These are phyloP conservation scores for Beauveria bassiana DNA, from an alignment of 2,329 filamentous ascomycete genomes.

Conservation along the genomic window DNA sequence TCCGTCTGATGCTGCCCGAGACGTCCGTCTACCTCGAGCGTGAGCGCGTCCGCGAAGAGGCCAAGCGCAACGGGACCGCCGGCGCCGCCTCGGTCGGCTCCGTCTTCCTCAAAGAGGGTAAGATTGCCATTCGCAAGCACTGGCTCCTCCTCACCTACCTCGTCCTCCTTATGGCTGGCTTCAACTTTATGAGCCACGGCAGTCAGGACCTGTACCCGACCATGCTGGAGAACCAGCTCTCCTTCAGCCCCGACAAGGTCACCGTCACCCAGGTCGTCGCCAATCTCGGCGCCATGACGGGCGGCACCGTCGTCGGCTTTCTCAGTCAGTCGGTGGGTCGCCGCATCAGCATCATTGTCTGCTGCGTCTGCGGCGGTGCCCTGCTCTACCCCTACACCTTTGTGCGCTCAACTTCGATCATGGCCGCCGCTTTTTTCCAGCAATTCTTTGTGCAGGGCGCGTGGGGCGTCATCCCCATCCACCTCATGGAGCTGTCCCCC, in stretches of 20 bases:
- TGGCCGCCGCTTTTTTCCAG: slow-evolving; percentile 77
- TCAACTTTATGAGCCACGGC: slow-evolving; percentile 87
- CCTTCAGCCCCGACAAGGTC: slow-evolving; percentile 44
- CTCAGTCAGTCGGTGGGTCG: slow-evolving; percentile 62
- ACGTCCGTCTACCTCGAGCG: slow-evolving; percentile 65
- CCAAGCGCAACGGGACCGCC: slow-evolving; percentile 15
- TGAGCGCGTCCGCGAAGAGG: slow-evolving; percentile 49
- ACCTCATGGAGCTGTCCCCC: slow-evolving; percentile 69
- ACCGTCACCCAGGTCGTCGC: slow-evolving; percentile 67
- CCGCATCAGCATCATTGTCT: slow-evolving; percentile 59
- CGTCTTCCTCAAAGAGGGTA: slow-evolving; percentile 67
- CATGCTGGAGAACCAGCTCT: slow-evolving; percentile 49
- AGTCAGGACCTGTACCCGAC: slow-evolving; percentile 57
- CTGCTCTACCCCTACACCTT: slow-evolving; percentile 81
- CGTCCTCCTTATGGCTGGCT: slow-evolving; percentile 80
- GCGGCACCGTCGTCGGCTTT: slow-evolving; percentile 61
- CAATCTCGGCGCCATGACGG: slow-evolving; percentile 61
- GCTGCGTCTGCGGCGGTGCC: slow-evolving; percentile 60
- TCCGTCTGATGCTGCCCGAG: slow-evolving; percentile 71
- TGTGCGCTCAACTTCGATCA: slow-evolving; percentile 51
- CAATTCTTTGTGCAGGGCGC: slow-evolving; percentile 73
- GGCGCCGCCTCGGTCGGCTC: slow-evolving; percentile 34
- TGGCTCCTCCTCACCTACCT: slow-evolving; percentile 77
- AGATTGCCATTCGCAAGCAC: slow-evolving; percentile 68
- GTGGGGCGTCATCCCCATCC: slow-evolving; percentile 70